Base-by-base conservation (phyloP, 331 rosid species). In the Erythrophleum ivorense region DNA sequence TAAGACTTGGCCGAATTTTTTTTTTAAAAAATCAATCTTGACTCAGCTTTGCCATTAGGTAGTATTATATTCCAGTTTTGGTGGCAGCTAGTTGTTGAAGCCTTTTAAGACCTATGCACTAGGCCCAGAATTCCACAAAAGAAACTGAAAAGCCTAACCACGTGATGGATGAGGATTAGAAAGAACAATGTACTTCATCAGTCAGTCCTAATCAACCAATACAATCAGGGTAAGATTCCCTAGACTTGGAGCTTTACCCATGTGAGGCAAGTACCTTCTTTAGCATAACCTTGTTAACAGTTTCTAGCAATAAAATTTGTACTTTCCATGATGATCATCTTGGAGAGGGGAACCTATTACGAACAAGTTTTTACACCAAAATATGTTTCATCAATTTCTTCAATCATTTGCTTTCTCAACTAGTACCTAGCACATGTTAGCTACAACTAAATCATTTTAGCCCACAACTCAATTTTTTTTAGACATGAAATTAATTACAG, bases 31-130 rank as follows among this genome's bases (percentile, higher is more conserved):
- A 43, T 6, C 31, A 31, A 19, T 75, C 48, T 79, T 90, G 90
- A 78, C 88, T 80, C 84, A 40, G 36, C 77, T 73, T 77, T 49
- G 54, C 65, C 59, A 57, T 83, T 1, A 34, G 12, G 55, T 50
- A 53, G 19, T 76, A 71, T 80, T 80, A 59, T 80, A 76, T 69
- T 46, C 65, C 71, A 68, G 57, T 75, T 67, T 76, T 31, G 79
- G 67, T 55, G 46, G 52, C 31, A 62, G 60, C 8, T 46, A 55
- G n/a, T 29, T 68, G 75, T 76, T 76, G 41, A 75, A 79, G 70
- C 53, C 63, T 43, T 48, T 19, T 50, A 29, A 1, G 73, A 58
- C 12, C 24, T 18, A 15, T 3, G 46, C 19, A 46, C 12, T 14
- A 59, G 24, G 9, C 18, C 24, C 6, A 55, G 40, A 71, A 50